Evolutionary conservation across 768 basidiomycete species (phyloP).

Genomic region (Tulasnella sp.): DNA sequence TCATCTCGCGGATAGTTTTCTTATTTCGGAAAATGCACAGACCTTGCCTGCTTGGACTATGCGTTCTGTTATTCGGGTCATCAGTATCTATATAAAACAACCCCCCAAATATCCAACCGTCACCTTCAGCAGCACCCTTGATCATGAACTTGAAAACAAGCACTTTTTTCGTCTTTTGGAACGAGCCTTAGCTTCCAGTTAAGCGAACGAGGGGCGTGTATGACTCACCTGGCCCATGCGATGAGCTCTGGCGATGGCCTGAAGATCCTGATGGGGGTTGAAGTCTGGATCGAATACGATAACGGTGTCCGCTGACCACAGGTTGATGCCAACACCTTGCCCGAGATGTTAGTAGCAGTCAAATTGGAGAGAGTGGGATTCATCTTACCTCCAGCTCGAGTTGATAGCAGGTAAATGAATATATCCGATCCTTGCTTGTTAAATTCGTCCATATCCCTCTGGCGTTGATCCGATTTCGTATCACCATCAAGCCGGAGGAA

Average conservation of each 20-base stretch:
- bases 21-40: not conserved
- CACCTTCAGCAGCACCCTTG: conserved; percentile 87
- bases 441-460: conserved; percentile 92
- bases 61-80: conserved; percentile 47
- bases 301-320: conserved; percentile 87
- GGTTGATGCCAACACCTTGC: conserved; percentile 52
- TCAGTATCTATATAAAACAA: not conserved
- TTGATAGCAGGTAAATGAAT: conserved; percentile 86
- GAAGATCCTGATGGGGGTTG: conserved; percentile 94
- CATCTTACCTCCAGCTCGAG: conserved; percentile 80
- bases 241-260: conserved; percentile 93
- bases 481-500: conserved; percentile 86
- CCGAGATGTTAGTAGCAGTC: not conserved
- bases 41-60: conserved; percentile 37
- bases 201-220: not conserved
- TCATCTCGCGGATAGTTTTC: not conserved
- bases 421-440: conserved; percentile 79
- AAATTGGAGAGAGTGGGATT: not conserved
- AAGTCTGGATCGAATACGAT: conserved; percentile 94
- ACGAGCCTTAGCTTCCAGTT: not conserved
- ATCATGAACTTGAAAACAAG: conserved; percentile 95
- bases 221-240: conserved; percentile 59
- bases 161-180: conserved; percentile 77
- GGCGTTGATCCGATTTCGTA: conserved; percentile 75
- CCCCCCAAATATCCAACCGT: not conserved